Base-by-base conservation (phyloP, 371 early-diverging fungal species). In the Circinella umbellata region DNA sequence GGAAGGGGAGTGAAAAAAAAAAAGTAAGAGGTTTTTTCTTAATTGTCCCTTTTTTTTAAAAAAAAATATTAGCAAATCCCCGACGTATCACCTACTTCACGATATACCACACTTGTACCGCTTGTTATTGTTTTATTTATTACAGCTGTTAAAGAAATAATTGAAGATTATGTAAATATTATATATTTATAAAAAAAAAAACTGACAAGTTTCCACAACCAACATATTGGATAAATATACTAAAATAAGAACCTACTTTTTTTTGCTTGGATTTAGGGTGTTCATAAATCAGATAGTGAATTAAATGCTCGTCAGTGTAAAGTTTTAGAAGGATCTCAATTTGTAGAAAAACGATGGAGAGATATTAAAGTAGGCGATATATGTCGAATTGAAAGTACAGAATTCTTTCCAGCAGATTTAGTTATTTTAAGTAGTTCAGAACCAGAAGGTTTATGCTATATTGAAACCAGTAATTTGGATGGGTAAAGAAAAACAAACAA, bases 381-480 rank as follows among this genome's bases (percentile, higher is more conserved):
- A 69, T 89, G 97, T 42, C 85, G 94, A 37, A 82, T 99, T 14
- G 91, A 94, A 53, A 93, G 94, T 66, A 83, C 88, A 37, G 92
- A 97, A 64, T 86, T 91, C 51, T 93, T 99, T 64, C 98, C 99
- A 13, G 98, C 98, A 18, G 99, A 99, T 82, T 77, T 96, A 55
- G 80, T 95, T 39, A 69, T 96, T 36, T 73, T 97, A 47, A 94
- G 94, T 74, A 91, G 91, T 64, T 89, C 90, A 17, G 96, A 96
- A 71, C 95, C 94, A 10, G 94, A 92, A 78, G 95, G 91, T 42
- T 84, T 95, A 73, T 96, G 97, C 72, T 98, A 95, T 76, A 92
- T 98, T 53, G 98, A 99, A 75, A 98, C 99, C 36, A 94, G 94
- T 70, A 97, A 96, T 80, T 79, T 99, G 70, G 97, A 99, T 76